Evolutionary conservation across 371 early-diverging fungal genomes (phyloP).

Genomic region (Apophysomyces elegans): DNA sequence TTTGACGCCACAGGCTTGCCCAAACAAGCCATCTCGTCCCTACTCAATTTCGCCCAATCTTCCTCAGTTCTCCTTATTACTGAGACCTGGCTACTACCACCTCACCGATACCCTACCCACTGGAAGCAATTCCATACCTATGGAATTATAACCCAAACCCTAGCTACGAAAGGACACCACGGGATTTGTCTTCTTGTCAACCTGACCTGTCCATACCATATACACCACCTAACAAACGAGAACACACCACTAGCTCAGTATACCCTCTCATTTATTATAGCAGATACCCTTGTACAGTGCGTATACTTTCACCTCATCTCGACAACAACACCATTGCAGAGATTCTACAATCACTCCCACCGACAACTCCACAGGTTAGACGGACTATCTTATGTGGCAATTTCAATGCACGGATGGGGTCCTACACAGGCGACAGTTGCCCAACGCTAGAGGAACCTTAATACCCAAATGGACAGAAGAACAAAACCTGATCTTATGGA

Average conservation of each 20-base stretch:
- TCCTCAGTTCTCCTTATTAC: conserved; percentile 17
- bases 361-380: not conserved
- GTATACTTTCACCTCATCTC: conserved; percentile 14
- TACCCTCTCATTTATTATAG: conserved; percentile 10
- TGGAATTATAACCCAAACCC: not conserved
- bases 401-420: conserved; percentile 17
- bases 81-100: conserved; percentile 21
- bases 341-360: conserved; percentile 4
- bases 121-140: conserved; percentile 19
- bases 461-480: too few species aligned
- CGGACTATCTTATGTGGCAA: conserved; percentile 16
- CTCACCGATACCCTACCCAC: conserved; percentile 3
- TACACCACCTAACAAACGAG: conserved; percentile 2
- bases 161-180: not conserved
- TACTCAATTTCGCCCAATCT: not conserved
- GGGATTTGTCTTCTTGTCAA: conserved; percentile 13
- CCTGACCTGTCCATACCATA: conserved; percentile 5
- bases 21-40: conserved; percentile 11
- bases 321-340: not conserved
- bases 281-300: conserved; percentile 12
- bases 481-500: too few species aligned
- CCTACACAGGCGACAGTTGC: not conserved
- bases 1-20: conserved; percentile 15
- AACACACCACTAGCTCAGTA: conserved; percentile 3
- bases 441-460: too few species aligned